Evolutionary conservation across 2,329 filamentous ascomycete genomes (phyloP).

Genomic region (Penicillium palitans): DNA sequence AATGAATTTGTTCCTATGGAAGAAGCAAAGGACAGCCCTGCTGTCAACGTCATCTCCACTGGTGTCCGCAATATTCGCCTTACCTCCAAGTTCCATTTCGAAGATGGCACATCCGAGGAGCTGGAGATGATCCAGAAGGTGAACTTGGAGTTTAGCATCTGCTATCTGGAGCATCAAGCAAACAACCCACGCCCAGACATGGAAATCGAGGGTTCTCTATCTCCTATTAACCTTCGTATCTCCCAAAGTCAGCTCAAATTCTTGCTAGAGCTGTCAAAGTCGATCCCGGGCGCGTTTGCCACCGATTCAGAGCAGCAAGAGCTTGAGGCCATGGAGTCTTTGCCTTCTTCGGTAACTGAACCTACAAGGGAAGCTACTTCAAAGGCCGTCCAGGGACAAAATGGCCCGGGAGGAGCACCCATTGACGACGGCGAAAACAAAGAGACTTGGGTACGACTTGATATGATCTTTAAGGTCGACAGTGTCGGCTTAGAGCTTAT

Average conservation of each 20-base stretch:
- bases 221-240: slow-evolving; percentile 83
- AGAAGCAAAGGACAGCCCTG: slow-evolving; percentile 68
- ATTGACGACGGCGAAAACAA: slow-evolving; percentile 58
- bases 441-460: slow-evolving; percentile 86
- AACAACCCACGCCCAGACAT: slow-evolving; percentile 81
- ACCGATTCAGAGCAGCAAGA: slow-evolving; percentile 70
- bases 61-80: slow-evolving; percentile 90
- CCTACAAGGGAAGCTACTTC: slow-evolving; percentile 51
- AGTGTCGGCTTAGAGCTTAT: slow-evolving; percentile 88
- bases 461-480: slow-evolving; percentile 84
- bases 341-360: slow-evolving; percentile 59
- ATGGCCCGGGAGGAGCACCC: slow-evolving; percentile 54
- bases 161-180: slow-evolving; percentile 80
- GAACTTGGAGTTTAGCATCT: slow-evolving; percentile 88
- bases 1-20: slow-evolving; percentile 88
- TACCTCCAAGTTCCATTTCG: slow-evolving; percentile 85
- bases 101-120: slow-evolving; percentile 71
- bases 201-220: slow-evolving; percentile 89
- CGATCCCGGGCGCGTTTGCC: slow-evolving; percentile 83
- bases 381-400: slow-evolving; percentile 53
- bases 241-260: slow-evolving; percentile 92
- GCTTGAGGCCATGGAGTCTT: slow-evolving; percentile 71
- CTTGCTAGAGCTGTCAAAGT: slow-evolving; percentile 79
- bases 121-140: slow-evolving; percentile 97
- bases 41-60: slow-evolving; percentile 85